Evolutionary conservation across 2,329 filamentous ascomycete species (phyloP).

Genomic region (Aureobasidium zeae): DNA sequence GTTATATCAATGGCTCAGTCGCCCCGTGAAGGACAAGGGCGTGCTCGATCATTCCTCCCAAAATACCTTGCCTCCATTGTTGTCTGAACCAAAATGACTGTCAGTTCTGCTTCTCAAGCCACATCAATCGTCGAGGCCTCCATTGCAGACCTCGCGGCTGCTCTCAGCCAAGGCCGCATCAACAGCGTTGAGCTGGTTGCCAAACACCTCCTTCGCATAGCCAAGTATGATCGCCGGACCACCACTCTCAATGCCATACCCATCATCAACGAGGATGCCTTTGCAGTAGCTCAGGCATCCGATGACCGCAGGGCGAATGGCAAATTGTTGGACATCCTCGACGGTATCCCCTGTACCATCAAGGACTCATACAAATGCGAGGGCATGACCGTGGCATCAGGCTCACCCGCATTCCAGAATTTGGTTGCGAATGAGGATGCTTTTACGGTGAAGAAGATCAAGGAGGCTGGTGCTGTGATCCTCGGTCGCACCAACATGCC

Average conservation of each 20-base stretch:
- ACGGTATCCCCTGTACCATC: conserved; percentile 50
- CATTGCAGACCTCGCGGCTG: no score
- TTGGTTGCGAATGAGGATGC: conserved; percentile 46
- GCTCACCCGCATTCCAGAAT: conserved; percentile 46
- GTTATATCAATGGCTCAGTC: no score
- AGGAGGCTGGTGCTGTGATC: conserved; percentile 42
- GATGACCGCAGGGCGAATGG: conserved; percentile 37
- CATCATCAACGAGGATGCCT: conserved; percentile 38
- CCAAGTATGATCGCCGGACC: conserved; percentile 37
- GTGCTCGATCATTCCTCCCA: no score
- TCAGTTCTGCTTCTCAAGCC: no score
- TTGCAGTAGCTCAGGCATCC: conserved; percentile 40
- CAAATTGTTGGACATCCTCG: conserved; percentile 33
- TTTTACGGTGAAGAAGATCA: conserved; percentile 40
- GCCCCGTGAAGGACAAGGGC: no score
- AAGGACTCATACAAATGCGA: conserved; percentile 50
- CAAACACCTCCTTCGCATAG: conserved; percentile 41
- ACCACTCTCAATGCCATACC: conserved; percentile 40
- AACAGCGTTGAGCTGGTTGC: conserved; percentile 40
- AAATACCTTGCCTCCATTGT: no score
- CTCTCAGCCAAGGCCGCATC: no score
- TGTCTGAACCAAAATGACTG: no score
- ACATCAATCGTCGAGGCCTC: no score
- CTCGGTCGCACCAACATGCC: conserved; percentile 52
- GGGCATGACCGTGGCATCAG: conserved; percentile 45